Percentiles rank a stretch among this genome's conserved stretches.
phyloP scores from a whole-genome alignment of 495 filamentous ascomycete species.

The Tuber borchii region DNA sequence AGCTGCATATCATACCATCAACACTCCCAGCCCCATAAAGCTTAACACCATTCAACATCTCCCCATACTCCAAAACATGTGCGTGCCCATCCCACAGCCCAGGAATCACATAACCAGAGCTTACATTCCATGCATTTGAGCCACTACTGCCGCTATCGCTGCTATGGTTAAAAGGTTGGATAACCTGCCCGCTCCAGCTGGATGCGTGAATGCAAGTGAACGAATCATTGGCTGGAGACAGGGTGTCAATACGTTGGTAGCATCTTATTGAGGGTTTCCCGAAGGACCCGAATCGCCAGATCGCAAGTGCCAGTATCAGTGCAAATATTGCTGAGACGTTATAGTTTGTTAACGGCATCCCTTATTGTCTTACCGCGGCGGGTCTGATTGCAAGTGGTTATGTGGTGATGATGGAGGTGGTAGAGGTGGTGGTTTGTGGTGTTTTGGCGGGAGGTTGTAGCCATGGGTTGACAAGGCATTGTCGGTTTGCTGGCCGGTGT shows the following conservation, averaged over 20 bases:
- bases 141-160: not conserved
- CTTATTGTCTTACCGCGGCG: not conserved
- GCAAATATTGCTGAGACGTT: not conserved
- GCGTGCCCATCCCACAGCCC: constrained; percentile 63
- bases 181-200: not conserved
- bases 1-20: constrained; percentile 23
- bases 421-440: not conserved
- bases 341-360: not conserved
- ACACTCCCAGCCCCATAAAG: constrained; percentile 52
- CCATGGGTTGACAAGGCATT: not conserved
- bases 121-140: not conserved
- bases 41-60: constrained; percentile 56
- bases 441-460: not conserved
- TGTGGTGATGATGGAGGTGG: not conserved
- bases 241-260: not conserved
- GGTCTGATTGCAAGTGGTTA: not conserved
- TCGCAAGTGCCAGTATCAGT: not conserved
- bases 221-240: not conserved
- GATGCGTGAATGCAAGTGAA: not conserved
- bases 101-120: constrained; percentile 44
- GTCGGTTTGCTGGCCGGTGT: not conserved
- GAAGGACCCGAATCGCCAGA: not conserved
- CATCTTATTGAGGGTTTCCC: not conserved
- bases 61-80: constrained; percentile 57
- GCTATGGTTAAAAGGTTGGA: not conserved